Evolutionary conservation across 148 eudicot genomes (phyloP), one percentile per base, ranked within the genome.

Genomic region (Suaeda aralocaspica): DNA sequence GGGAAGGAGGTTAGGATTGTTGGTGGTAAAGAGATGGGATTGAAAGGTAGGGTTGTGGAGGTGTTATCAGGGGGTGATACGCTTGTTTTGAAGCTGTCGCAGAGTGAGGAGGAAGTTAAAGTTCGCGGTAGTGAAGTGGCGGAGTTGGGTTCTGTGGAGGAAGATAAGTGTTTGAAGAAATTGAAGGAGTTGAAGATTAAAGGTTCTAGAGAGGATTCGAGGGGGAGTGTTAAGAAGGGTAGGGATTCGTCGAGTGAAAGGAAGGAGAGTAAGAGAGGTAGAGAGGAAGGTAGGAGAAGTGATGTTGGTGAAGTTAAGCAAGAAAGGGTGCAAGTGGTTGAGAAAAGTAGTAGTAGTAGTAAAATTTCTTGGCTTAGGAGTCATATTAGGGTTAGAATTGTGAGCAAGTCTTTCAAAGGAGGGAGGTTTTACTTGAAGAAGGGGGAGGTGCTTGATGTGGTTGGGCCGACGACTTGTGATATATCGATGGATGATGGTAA

Each of bases 391-490:
- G 99, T 91, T 21, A 80, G 93, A 74, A 71, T 94, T 59, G 59
- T 91, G 65, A 91, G 97, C 66, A 80, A 85, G 81, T 75, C 79
- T 64, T 72, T 89, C 46, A 87, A 87, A 83, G 83, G 91, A 52
- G 99, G 99, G 19, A 84, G 82, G 71, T 66, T 87, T 34, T 94
- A 84, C 69, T 79, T 89, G 82, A 89, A 84, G 70, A 94, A 89
- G 39, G 97, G 97, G 5, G 88, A 79, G 78, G 85, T 94, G 48
- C 77, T 89, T 46, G 99, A 94, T 79, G 91, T 91, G 67, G 88
- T 89, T 74, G 97, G 97, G 26, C 93, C 92, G 0, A 86, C 83
- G 24, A 79, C 80, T 0, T 94, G 99, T 77, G 97, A 91, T 78
- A 73, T 94, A 68, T 74, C 84, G 3, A 87, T 94, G 82, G 99